Evolutionary conservation across 2,329 filamentous ascomycete species (phyloP), one percentile per base, ranked within the genome.

Genomic region (Davidsoniella neocaledoniae): DNA sequence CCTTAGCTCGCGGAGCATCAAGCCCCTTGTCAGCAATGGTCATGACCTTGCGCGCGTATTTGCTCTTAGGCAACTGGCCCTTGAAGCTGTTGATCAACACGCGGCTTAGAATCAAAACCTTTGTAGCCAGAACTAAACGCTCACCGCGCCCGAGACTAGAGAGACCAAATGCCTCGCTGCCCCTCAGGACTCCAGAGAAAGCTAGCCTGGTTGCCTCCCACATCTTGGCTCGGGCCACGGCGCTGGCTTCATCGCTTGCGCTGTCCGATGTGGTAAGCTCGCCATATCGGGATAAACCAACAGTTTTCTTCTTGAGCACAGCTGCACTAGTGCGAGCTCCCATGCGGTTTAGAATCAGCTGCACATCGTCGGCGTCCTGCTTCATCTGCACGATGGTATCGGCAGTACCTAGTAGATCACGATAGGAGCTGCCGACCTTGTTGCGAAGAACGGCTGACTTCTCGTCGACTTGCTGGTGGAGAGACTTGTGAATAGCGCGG

Each of bases 331-430:
- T 95, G 51, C 77, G 76, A 40, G 76, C 75, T 43, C 86, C 85
- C 67, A 94, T 81, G 53, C 72, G 71, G 14, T 74, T 74, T 47
- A 96, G 71, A 37, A 79, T 75, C 4, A 71, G 68, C 63, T 94
- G 86, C 14, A 86, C 81, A 10, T 70, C 67, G 54, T 81, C 75
- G 66, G 91, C 90, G 60, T 90, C 79, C 38, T 65, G 66, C 56
- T 86, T 83, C 86, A 96, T 94, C 54, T 80, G 75, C 49, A 95
- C 83, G 56, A 96, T 96, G n/a, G 81, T 81, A 65, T 95, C 88
- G 49, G 90, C 90, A 0, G 90, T 95, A 48, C 85, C 85, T 23
- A 96, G 77, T 7, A 96, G 77, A 58, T 91, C 86, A 57, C 90
- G 83, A 65, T 96, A 96, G 59, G 74, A 79, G 52, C 68, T 71